Evolutionary conservation across 257 asterid genomes (phyloP), one percentile per base, ranked within the genome.

Genomic region (Asclepias syriaca): DNA sequence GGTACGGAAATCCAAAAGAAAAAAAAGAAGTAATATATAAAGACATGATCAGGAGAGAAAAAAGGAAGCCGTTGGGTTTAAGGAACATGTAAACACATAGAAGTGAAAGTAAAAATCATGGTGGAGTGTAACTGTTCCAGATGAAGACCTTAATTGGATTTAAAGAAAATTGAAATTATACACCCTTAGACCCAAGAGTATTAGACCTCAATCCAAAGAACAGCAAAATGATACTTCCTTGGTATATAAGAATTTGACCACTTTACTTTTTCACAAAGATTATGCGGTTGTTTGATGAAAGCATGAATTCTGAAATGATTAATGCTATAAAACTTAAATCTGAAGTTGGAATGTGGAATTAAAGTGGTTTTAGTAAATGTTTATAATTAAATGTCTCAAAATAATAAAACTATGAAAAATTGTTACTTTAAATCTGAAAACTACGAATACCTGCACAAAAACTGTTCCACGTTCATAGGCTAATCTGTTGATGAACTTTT

Each of bases 401-500:
- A 40, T 40, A 40, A 40, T 9, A 40, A 40, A 40, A 40, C 27
- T 24, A 24, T 24, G 27, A 5, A 59, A 27, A 59, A 2, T 8
- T 29, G 43, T 27, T 27, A 1, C 19, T 59, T 27, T 59, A 3
- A 27, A 59, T 59, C 40, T 32, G 32, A 53, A 63, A 66, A 18
- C 37, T 21, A 8, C 22, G 34, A 29, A 65, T 87, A 91, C 97
- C 99, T 91, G 95, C 29, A 91, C 90, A 83, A 87, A 94, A 59
- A 94, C 97, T 10, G 89, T 87, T 53, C 99, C 99, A 43, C 93
- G 85, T 78, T 94, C 98, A 74, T 89, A 91, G n/a, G 99, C 99
- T 74, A 91, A 70, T 83, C 97, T 89, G 74, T 89, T 94, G 68
- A 94, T 81, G 40, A 89, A 75, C 81, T 87, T 89, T 53, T 88